phyloP scores from a whole-genome alignment of 768 basidiomycete genomes.

The Lentinus tigrinus region DNA sequence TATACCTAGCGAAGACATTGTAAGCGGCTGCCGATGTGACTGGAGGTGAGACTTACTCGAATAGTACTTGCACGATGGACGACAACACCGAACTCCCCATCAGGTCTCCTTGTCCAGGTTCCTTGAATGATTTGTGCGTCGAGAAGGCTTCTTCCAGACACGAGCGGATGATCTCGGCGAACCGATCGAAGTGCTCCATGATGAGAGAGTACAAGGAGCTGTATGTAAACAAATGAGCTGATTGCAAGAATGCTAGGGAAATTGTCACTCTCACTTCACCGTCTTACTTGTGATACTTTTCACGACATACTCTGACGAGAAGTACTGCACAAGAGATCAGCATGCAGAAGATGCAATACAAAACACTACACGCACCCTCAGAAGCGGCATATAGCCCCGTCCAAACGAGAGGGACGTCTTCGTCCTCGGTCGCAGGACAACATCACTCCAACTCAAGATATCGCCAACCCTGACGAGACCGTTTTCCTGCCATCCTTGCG shows the following conservation, averaged over 20 bases:
- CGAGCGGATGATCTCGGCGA: constrained; percentile 39
- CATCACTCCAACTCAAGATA: constrained; percentile 44
- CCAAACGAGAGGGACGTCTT: constrained; percentile 52
- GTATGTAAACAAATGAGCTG: not conserved
- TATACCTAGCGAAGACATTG: constrained; percentile 19
- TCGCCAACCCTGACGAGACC: constrained; percentile 50
- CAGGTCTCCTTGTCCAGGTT: constrained; percentile 26
- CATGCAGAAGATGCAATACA: not conserved
- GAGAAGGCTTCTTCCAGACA: constrained; percentile 36
- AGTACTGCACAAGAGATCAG: constrained; percentile 40
- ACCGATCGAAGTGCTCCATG: constrained; percentile 31
- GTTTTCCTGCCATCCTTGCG: constrained; percentile 36
- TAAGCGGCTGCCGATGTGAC: no score
- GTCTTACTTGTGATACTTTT: constrained; percentile 51
- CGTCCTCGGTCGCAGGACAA: constrained; percentile 37
- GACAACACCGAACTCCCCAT: constrained; percentile 44
- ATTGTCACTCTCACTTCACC: constrained; percentile 43
- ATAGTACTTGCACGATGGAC: constrained; percentile 46
- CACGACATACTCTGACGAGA: constrained; percentile 57
- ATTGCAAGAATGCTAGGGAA: not conserved
- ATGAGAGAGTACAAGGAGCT: constrained; percentile 15
- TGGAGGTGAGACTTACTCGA: constrained; percentile 42
- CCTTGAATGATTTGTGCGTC: constrained; percentile 34
- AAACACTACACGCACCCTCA: constrained; percentile 38
- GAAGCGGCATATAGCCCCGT: constrained; percentile 49